A percentile compares a stretch with the other conserved stretches of the same genome.
phyloP scores from a whole-genome alignment of 345 rosid species.

The Balakata baccata region DNA sequence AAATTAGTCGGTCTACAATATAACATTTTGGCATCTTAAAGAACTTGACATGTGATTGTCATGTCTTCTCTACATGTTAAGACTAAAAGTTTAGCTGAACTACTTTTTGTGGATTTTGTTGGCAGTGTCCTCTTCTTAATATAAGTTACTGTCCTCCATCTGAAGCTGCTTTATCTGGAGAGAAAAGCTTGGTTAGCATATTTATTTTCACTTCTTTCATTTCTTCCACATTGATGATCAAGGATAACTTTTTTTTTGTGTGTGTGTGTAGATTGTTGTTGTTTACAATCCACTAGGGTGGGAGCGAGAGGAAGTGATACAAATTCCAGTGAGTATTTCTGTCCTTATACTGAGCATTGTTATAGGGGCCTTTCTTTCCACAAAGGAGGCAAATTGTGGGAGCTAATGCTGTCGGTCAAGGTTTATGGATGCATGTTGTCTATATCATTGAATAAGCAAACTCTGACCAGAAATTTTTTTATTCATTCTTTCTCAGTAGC shows the following conservation, averaged over 20 bases:
- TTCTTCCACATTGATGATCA: slow-evolving; percentile 15
- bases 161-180: slow-evolving; percentile 54
- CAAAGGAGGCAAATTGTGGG: neutral
- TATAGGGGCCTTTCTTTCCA: slow-evolving; percentile 6
- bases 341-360: slow-evolving; percentile 14
- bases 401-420: neutral
- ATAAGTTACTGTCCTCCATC: slow-evolving; percentile 92
- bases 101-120: slow-evolving; percentile 26
- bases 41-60: neutral
- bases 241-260: slow-evolving; percentile 17
- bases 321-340: slow-evolving; percentile 60
- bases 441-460: neutral
- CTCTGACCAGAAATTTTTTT: neutral
- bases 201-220: slow-evolving; percentile 2
- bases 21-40: neutral
- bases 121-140: slow-evolving; percentile 90
- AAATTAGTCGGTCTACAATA: neutral
- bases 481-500: neutral
- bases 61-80: neutral
- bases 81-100: slow-evolving; percentile 19
- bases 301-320: slow-evolving; percentile 76
- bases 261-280: slow-evolving; percentile 54
- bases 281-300: slow-evolving; percentile 86
- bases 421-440: neutral
- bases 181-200: slow-evolving; percentile 67